A percentile compares a stretch with the other conserved stretches of the same genome.
Conservation (phyloP, 192 early-diverging fungal genomes). For the Backusella macrospora region DNA sequence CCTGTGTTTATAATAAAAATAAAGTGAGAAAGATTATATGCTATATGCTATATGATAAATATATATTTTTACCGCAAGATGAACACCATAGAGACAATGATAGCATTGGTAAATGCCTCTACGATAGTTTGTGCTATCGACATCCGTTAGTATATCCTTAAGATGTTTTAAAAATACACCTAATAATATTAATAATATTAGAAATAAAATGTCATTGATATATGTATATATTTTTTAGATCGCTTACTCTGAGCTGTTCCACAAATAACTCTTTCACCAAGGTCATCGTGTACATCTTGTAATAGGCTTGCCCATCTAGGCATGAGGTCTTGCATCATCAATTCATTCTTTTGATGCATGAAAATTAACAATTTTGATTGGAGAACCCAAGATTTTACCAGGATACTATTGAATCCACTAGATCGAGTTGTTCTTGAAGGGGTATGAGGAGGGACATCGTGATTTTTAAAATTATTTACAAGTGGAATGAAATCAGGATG, state of each 20-base stretch:
- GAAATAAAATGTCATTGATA: not conserved
- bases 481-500: constrained; percentile 43
- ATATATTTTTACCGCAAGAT: constrained; percentile 51
- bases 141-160: constrained; percentile 41
- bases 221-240: not conserved
- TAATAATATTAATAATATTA: constrained; percentile 20
- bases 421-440: constrained; percentile 26
- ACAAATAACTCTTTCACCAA: constrained; percentile 65
- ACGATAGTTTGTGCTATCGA: constrained; percentile 43
- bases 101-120: constrained; percentile 66
- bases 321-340: not conserved
- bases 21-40: not conserved
- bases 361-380: constrained; percentile 14
- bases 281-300: constrained; percentile 57
- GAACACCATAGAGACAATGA: constrained; percentile 64
- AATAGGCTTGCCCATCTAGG: constrained; percentile 42
- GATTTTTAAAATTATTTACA: constrained; percentile 34
- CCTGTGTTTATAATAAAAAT: constrained; percentile 31
- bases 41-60: not conserved
- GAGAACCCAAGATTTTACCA: constrained; percentile 29
- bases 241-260: constrained; percentile 50
- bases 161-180: constrained; percentile 52
- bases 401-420: constrained; percentile 31
- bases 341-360: not conserved
- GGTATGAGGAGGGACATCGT: constrained; percentile 24